These are phyloP conservation scores for Mucor mucedo DNA, from an alignment of 371 early-diverging fungal species.

Conservation along the genomic window DNA sequence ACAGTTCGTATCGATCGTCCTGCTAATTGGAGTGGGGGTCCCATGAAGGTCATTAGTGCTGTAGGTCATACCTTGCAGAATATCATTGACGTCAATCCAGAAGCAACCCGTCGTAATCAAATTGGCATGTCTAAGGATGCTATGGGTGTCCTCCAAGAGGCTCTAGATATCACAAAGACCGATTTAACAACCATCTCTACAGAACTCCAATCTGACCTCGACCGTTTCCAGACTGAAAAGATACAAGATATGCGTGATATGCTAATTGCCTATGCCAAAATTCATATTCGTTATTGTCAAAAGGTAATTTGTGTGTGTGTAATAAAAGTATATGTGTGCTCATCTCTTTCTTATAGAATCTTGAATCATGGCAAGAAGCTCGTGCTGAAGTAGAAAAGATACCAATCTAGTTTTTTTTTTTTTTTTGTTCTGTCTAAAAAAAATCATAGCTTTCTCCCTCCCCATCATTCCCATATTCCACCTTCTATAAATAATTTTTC, in stretches of 20 bases:
- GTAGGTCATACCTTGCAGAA: conserved; percentile 81
- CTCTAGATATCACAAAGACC: conserved; percentile 67
- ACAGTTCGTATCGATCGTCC: conserved; percentile 13
- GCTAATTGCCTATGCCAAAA: conserved; percentile 80
- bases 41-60: conserved; percentile 63
- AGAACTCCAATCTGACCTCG: conserved; percentile 86
- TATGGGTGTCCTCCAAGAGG: conserved; percentile 78
- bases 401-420: conserved; percentile 32
- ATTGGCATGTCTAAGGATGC: conserved; percentile 90
- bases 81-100: conserved; percentile 95
- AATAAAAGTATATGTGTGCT: not conserved
- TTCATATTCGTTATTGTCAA: conserved; percentile 83
- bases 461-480: not conserved
- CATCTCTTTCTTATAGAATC: conserved; percentile 43
- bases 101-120: conserved; percentile 85
- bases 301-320: conserved; percentile 47
- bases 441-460: not conserved
- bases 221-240: conserved; percentile 92
- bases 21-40: conserved; percentile 47
- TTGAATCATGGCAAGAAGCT: conserved; percentile 69
- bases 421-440: not conserved
- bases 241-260: conserved; percentile 82
- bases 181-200: conserved; percentile 78
- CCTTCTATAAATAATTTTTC: not conserved
- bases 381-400: conserved; percentile 67